These are phyloP conservation scores for Lepraria neglecta DNA, from an alignment of 495 filamentous ascomycete genomes.

Conservation along the genomic window DNA sequence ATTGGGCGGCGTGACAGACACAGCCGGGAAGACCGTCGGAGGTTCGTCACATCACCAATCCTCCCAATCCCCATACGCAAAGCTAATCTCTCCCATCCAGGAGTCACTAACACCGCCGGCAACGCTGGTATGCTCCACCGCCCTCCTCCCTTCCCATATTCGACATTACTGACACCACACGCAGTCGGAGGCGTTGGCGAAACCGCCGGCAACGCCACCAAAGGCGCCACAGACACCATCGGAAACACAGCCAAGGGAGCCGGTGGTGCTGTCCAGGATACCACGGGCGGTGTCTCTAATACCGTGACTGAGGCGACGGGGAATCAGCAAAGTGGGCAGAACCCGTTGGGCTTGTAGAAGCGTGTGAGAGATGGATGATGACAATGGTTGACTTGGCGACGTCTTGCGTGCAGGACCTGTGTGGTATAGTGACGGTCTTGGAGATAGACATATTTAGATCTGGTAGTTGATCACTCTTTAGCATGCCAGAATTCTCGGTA, in stretches of 20 bases:
- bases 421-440: no score
- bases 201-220: slow-evolving; percentile 18
- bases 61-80: background rate
- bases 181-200: slow-evolving; percentile 24
- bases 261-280: slow-evolving; percentile 16
- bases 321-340: slow-evolving; percentile 24
- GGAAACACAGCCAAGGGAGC: slow-evolving; percentile 15
- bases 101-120: slow-evolving; percentile 22
- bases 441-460: no score
- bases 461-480: no score
- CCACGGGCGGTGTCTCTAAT: slow-evolving; percentile 16
- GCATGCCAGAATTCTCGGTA: no score
- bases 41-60: slow-evolving; percentile 27
- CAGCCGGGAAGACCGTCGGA: slow-evolving; percentile 54
- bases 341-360: slow-evolving; percentile 22
- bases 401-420: background rate
- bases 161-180: slow-evolving; percentile 1
- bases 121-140: slow-evolving; percentile 10
- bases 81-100: background rate
- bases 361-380: background rate
- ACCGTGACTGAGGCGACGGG: slow-evolving; percentile 15
- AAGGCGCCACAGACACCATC: slow-evolving; percentile 21
- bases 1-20: slow-evolving; percentile 46
- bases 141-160: background rate
- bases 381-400: background rate